Base-by-base conservation (phyloP, 139 green algal genomes). In the Penium margaritaceum region DNA sequence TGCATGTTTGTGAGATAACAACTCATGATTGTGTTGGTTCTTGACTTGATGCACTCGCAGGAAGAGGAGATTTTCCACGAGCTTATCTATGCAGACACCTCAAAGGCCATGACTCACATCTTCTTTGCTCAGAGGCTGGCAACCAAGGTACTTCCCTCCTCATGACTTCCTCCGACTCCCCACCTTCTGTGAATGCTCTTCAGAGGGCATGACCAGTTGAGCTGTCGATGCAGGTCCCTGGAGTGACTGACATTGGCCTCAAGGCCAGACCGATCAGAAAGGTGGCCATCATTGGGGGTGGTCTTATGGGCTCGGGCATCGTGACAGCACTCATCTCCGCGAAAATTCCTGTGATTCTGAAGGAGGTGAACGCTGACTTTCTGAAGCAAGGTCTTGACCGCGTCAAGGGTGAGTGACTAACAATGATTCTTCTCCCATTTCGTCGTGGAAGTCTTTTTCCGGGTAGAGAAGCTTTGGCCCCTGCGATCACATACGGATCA, bases 331-430 rank as follows among this genome's bases (percentile, higher is more conserved):
- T 90, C 39, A 76, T 89, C 55, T 74, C 95, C 41, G 81, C 84
- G 3, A 90, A 90, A 32, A 74, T 91, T 2, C 76, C 58, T 9
- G 76, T 83, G 39, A 5, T 97, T 33, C 84, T 99, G 9, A 99
- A 99, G 87, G 95, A 99, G 78, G 84, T 99, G 80, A 97, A 98
- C 85, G 82, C 96, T 72, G 85, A 91, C 83, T 97, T 96, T 71
- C 84, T 99, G 34, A 83, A 97, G 30, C 86, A 70, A n/a, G 95
- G 95, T 4, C 32, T 99, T 75, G 78, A 71, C 0, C 88, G 93
- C 70, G 87, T 77, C 30, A 58, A 58, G 32, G 44, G 63, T 63
- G 43, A 47, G 61, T 12, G n/a, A n/a, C n/a, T n/a, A n/a, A n/a
- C n/a, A n/a, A n/a, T n/a, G n/a, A n/a, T n/a, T n/a, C n/a, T n/a